These are phyloP conservation scores for Erythrophleum ivorense DNA, from an alignment of 331 rosid genomes.

Conservation along the genomic window DNA sequence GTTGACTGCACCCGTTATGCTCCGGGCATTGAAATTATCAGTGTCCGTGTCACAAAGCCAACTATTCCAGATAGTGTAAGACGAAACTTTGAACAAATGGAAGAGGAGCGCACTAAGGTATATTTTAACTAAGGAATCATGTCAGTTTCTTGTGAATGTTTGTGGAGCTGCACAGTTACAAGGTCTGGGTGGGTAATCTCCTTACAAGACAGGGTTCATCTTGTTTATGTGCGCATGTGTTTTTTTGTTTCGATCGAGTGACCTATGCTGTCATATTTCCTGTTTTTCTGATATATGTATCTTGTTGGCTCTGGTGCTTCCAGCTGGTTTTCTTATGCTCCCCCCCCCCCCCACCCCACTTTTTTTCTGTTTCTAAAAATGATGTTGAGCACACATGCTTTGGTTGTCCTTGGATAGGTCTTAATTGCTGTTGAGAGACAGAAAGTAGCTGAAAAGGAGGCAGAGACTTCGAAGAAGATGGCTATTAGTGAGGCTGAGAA, in stretches of 20 bases:
- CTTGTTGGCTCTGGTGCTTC: conserved; percentile 25
- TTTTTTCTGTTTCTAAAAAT: neutral
- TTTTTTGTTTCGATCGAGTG: neutral
- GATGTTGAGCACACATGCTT: conserved; percentile 20
- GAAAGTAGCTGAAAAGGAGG: conserved; percentile 90
- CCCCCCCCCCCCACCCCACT: neutral
- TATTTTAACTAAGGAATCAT: conserved; percentile 17
- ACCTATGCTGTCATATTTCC: neutral
- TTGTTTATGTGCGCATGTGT: neutral
- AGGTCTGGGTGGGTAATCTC: conserved; percentile 15
- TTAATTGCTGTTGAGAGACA: conserved; percentile 90
- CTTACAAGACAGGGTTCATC: conserved; percentile 17
- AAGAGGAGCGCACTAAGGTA: conserved; percentile 97
- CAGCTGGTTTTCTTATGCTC: neutral
- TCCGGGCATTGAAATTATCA: conserved; percentile 86
- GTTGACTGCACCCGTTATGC: conserved; percentile 89
- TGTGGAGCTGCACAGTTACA: conserved; percentile 12
- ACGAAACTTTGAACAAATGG: conserved; percentile 85
- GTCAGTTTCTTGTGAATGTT: conserved; percentile 25
- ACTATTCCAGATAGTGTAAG: conserved; percentile 77
- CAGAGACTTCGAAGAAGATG: conserved; percentile 83
- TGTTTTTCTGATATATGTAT: neutral
- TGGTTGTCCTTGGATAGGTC: conserved; percentile 62
- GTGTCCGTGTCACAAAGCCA: conserved; percentile 91
- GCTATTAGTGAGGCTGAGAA: conserved; percentile 99